phyloP scores from a whole-genome alignment of 805 yeast genomes.

The Wickerhamomyces tratensis region DNA sequence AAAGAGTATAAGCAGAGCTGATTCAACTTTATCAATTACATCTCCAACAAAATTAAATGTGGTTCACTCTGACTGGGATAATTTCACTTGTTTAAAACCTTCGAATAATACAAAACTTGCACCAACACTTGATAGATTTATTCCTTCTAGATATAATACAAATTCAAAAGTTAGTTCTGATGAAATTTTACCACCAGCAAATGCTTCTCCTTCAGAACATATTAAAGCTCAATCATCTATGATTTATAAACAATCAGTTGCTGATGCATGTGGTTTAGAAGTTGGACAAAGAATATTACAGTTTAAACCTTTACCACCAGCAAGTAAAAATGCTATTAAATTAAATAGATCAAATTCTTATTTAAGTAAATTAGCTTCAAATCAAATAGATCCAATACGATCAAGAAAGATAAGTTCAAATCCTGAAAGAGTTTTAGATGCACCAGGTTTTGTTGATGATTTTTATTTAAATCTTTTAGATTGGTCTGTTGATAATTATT shows the following conservation, averaged over 20 bases:
- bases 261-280: conserved; percentile 88
- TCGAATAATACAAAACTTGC: conserved; percentile 14
- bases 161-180: conserved; percentile 33
- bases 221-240: conserved; percentile 31
- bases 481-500: conserved; percentile 76
- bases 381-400: conserved; percentile 45
- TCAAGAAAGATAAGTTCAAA: conserved; percentile 74
- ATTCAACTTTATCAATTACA: conserved; percentile 28
- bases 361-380: conserved; percentile 21
- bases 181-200: conserved; percentile 30
- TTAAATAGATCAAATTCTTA: conserved; percentile 20
- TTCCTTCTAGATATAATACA: conserved; percentile 45
- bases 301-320: conserved; percentile 83
- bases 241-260: conserved; percentile 70
- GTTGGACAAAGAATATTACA: conserved; percentile 76
- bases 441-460: conserved; percentile 91
- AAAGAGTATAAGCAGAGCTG: background rate
- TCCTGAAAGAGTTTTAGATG: conserved; percentile 91
- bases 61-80: conserved; percentile 28
- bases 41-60: conserved; percentile 40
- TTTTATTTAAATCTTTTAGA: conserved; percentile 79
- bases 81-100: conserved; percentile 12
- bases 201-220: conserved; percentile 35
- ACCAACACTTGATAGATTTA: conserved; percentile 43
- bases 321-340: conserved; percentile 14